Conservation (phyloP, 495 filamentous ascomycete genomes). For the Penicillium ucsense region DNA sequence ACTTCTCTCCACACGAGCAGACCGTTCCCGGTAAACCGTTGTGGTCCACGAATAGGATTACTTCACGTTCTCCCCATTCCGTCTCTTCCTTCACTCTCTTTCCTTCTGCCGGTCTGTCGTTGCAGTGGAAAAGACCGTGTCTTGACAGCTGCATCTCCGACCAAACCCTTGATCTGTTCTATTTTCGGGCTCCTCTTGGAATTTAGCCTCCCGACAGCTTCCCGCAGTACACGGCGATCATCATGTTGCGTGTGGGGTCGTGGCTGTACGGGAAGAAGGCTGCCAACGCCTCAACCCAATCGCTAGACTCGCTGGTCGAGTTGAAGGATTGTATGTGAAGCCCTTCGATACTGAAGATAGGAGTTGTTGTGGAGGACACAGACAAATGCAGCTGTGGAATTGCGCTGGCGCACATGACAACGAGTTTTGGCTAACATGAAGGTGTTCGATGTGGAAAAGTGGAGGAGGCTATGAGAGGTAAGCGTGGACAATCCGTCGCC, state of each 20-base stretch:
- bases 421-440: conserved; percentile 8
- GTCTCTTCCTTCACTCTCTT: conserved; percentile 9
- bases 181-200: not conserved
- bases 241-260: conserved; percentile 40
- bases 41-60: conserved; percentile 16
- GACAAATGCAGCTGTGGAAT: not conserved
- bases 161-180: not conserved
- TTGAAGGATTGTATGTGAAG: conserved; percentile 45
- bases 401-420: not conserved
- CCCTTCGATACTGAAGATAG: not conserved
- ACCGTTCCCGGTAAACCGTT: conserved; percentile 15
- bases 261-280: conserved; percentile 50
- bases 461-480: conserved; percentile 54
- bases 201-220: not conserved
- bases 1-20: not conserved
- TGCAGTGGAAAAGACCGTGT: not conserved
- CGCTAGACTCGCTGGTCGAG: conserved; percentile 49
- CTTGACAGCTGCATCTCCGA: not conserved
- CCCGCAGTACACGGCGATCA: conserved; percentile 2
- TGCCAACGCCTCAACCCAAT: conserved; percentile 42
- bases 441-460: conserved; percentile 30
- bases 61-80: conserved; percentile 26
- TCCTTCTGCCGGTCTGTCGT: not conserved
- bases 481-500: not conserved
- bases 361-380: not conserved